Evolutionary conservation across 768 basidiomycete species (phyloP).

Genomic region (Russula abietina): DNA sequence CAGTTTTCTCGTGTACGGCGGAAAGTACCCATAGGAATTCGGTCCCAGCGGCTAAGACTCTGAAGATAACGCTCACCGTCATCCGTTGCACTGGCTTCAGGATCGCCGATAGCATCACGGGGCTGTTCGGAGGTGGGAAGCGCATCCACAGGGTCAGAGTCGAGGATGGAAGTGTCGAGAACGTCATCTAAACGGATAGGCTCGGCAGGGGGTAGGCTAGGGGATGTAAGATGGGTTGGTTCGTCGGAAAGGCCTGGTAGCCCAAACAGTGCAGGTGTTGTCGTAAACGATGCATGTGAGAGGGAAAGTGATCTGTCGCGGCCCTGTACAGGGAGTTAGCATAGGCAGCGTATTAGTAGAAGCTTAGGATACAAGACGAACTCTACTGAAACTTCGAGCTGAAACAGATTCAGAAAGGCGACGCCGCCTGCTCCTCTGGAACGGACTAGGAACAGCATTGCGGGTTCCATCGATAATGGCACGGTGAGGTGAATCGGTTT

Average conservation of each 20-base stretch:
- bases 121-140: constrained; percentile 6
- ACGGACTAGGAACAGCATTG: constrained; percentile 21
- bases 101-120: constrained; percentile 21
- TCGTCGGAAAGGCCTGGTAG: constrained; percentile 24
- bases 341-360: not conserved
- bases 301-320: constrained; percentile 28
- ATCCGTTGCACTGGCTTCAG: constrained; percentile 20
- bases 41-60: constrained; percentile 64
- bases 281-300: constrained; percentile 33
- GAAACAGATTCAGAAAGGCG: constrained; percentile 21
- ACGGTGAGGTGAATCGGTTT: constrained; percentile 10
- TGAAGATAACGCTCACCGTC: constrained; percentile 39
- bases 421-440: constrained; percentile 20
- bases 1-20: constrained; percentile 49
- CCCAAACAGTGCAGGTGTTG: constrained; percentile 29
- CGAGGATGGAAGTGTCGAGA: constrained; percentile 65
- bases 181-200: constrained; percentile 70
- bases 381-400: constrained; percentile 16
- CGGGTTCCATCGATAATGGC: constrained; percentile 26
- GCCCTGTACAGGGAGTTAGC: constrained; percentile 29
- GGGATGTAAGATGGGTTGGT: constrained; percentile 33
- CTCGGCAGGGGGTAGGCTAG: constrained; percentile 34
- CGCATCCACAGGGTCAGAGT: constrained; percentile 41
- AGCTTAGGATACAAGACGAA: constrained; percentile 9
- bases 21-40: constrained; percentile 67